A percentile compares a stretch with the other conserved stretches of the same genome.
phyloP scores from a whole-genome alignment of 192 early-diverging fungal species.

The Coemansia sp. region DNA sequence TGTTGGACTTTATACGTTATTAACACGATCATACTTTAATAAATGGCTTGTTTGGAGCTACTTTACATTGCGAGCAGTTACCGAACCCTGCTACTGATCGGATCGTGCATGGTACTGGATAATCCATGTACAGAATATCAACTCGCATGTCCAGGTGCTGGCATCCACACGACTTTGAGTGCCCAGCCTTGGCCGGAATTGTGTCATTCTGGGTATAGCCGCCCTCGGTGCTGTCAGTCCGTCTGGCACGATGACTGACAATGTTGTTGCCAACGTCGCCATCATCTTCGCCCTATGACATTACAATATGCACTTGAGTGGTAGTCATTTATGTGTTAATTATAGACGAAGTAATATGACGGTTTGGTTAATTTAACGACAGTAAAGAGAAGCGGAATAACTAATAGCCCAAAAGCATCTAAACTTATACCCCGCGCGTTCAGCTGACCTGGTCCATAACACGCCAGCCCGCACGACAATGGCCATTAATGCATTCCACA shows the following conservation, averaged over 20 bases:
- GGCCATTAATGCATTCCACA: too few species aligned
- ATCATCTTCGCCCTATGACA: slow-evolving; percentile 20
- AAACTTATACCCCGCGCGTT: too few species aligned
- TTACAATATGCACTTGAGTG: not conserved
- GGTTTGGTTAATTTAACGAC: too few species aligned
- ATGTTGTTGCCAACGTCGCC: slow-evolving; percentile 8
- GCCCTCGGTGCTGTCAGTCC: slow-evolving; percentile 20
- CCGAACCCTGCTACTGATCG: slow-evolving; percentile 15
- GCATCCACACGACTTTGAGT: slow-evolving; percentile 35
- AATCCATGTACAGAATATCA: slow-evolving; percentile 48
- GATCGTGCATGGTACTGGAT: slow-evolving; percentile 45
- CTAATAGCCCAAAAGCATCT: too few species aligned
- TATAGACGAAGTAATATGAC: too few species aligned
- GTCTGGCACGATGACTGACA: slow-evolving; percentile 8
- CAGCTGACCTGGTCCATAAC: too few species aligned
- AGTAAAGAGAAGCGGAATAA: too few species aligned
- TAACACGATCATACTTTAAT: not conserved
- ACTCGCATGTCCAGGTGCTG: slow-evolving; percentile 53
- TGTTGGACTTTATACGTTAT: not conserved
- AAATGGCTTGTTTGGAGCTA: not conserved
- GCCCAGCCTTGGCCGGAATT: slow-evolving; percentile 15
- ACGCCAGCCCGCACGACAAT: too few species aligned
- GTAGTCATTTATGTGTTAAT: not conserved
- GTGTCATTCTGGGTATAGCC: slow-evolving; percentile 23
- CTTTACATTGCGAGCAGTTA: slow-evolving; percentile 10